These are phyloP conservation scores for Solanum chiquidenum DNA, from an alignment of 257 asterid species.

Conservation along the genomic window DNA sequence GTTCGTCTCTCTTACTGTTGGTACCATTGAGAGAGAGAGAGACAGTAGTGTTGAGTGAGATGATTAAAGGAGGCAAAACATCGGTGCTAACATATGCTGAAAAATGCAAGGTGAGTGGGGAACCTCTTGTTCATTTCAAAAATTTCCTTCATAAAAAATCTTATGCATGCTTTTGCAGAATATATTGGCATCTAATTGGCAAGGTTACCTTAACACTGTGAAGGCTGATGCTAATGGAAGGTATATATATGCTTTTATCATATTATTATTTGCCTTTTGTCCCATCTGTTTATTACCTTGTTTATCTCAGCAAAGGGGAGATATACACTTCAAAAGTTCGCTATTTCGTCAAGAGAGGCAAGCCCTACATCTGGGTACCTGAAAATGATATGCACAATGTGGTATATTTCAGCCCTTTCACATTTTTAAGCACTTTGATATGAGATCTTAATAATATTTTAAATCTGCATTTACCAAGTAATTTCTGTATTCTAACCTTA, in stretches of 20 bases:
- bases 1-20: background rate
- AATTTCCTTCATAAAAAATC: background rate
- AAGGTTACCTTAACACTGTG: slow-evolving; percentile 65
- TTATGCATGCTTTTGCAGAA: slow-evolving; percentile 27
- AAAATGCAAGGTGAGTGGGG: slow-evolving; percentile 59
- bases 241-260: slow-evolving; percentile 13
- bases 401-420: slow-evolving; percentile 25
- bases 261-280: background rate
- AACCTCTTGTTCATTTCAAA: background rate
- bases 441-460: background rate
- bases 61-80: slow-evolving; percentile 42
- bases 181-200: slow-evolving; percentile 82
- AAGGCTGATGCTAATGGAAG: slow-evolving; percentile 83
- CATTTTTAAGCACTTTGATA: background rate
- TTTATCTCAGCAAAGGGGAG: slow-evolving; percentile 58
- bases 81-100: slow-evolving; percentile 47
- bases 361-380: slow-evolving; percentile 80
- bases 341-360: slow-evolving; percentile 66
- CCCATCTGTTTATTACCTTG: background rate
- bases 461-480: background rate
- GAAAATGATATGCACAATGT: slow-evolving; percentile 85
- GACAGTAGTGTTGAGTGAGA: background rate
- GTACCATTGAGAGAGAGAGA: background rate
- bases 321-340: slow-evolving; percentile 69
- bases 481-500: background rate